phyloP scores from a whole-genome alignment of 176 grass and related monocot species.

The Cenchrus americanus region DNA sequence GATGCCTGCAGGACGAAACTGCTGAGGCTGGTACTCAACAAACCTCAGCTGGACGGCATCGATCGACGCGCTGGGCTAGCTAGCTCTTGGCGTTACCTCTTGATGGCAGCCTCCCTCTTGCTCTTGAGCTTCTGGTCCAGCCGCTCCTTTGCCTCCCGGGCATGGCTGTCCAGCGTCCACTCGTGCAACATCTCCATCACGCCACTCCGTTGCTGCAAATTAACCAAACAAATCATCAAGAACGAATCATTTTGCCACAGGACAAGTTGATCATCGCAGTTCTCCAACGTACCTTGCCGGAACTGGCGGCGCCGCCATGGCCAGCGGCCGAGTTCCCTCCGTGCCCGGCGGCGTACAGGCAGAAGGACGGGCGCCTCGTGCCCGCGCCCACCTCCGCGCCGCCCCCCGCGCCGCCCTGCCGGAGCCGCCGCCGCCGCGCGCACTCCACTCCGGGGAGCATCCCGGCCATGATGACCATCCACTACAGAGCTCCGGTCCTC shows the following conservation, averaged over 20 bases:
- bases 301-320: slow-evolving; percentile 14
- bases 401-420: slow-evolving; percentile 21
- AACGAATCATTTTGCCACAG: neutral
- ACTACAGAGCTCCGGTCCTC: neutral
- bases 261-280: neutral
- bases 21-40: neutral
- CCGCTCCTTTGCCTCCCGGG: slow-evolving; percentile 85
- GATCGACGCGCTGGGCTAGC: neutral
- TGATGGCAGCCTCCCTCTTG: slow-evolving; percentile 42
- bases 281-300: slow-evolving; percentile 37
- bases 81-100: slow-evolving; percentile 31
- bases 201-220: slow-evolving; percentile 53
- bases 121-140: slow-evolving; percentile 75
- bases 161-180: slow-evolving; percentile 69
- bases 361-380: slow-evolving; percentile 58
- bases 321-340: slow-evolving; percentile 26
- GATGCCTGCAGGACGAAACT: slow-evolving; percentile 46
- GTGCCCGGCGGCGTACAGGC: slow-evolving; percentile 49
- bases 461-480: slow-evolving; percentile 65
- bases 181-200: slow-evolving; percentile 54
- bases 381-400: neutral
- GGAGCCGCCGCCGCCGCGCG: slow-evolving; percentile 64
- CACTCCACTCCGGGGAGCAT: slow-evolving; percentile 86
- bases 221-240: neutral
- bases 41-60: neutral